Base-by-base conservation (phyloP, 1,284 basidiomycete species). In the Cronartium quercuum region DNA sequence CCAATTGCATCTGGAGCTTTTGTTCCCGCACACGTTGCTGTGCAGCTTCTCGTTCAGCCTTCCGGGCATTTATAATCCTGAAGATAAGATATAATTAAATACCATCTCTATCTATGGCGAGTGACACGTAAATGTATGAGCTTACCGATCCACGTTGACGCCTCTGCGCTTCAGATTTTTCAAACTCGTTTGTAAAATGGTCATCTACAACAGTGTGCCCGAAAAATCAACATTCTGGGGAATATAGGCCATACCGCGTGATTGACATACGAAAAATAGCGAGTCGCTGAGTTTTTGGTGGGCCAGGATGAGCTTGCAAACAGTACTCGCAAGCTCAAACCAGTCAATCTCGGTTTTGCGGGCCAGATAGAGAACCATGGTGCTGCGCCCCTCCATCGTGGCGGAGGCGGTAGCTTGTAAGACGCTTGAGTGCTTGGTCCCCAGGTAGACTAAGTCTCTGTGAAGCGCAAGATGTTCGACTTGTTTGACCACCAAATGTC, bases 321-420 rank as follows among this genome's bases (percentile, higher is more conserved):
- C 77, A 29, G 80, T 78, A 2, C 77, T 77, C 1, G 80, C 80
- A n/a, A 81, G 80, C 67, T 81, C 81, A 66, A 82, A 81, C 77
- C 79, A 81, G 76, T 82, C 81, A 6, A 82, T 74, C 42, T 82
- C 80, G 73, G 79, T 77, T 65, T 80, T 78, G 6, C 74, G 65
- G 1, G 80, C 79, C 18, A 82, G 73, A 66, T 80, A 79, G 42
- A 82, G 58, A 15, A 78, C 69, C 60, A 80, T 68, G 9, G 41
- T 47, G 58, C 55, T 63, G 9, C 58, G 37, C 15, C 42, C n/a
- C 51, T 75, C 73, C 65, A 75, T 62, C 3, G 73, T 34, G 38
- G 73, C 73, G n/a, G 73, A 57, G 18, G 73, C 73, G 15, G 73
- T 67, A 51, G 73, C 65, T 40, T 68, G 38, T 37, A 75, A 51